Evolutionary conservation across 2,329 filamentous ascomycete species (phyloP), one percentile per base, ranked within the genome.

Genomic region (Hysterium pulicare): DNA sequence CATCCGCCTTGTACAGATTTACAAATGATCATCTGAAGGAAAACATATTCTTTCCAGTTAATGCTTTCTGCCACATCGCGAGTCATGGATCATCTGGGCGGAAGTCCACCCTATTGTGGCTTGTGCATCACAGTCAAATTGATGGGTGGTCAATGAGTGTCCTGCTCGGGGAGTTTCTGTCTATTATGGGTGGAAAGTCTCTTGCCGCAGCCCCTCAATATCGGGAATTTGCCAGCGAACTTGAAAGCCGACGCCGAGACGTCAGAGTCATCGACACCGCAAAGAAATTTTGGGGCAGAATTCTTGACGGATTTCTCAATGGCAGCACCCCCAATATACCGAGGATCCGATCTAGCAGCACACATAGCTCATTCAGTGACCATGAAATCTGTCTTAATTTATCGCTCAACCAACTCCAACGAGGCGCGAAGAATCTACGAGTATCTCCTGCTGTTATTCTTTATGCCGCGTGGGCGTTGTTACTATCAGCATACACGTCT

Each of bases 101-200:
- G n/a, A 40, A 40, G 20, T 30, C 23, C 21, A 19, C 8, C 10
- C 37, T 45, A 2, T 17, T 45, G 3, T 45, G 42, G 42, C n/a
- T 38, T 3, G 38, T 45, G 3, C 42, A 45, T 33, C 42, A 45
- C 20, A 26, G 16, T 26, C 36, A 17, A 4, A 17, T 45, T 8
- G 42, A 45, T 38, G 42, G 42, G 4, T 41, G 38, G 38, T 45
- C 42, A 2, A 22, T 45, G 9, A 23, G 24, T 4, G 33, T 45
- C 4, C 16, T 45, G n/a, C 32, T 41, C 16, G 16, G 33, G 10
- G 38, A 45, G 9, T 3, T 45, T 11, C n/a, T 23, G 15, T 17
- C 15, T 6, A 23, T 37, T 17, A 11, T 44, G 8, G 24, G 9
- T 3, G 20, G 16, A 33, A 24, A 40, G 20, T 15, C 23, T 11